phyloP scores from a whole-genome alignment of 306 rosid species.

The Sophora flavescens region DNA sequence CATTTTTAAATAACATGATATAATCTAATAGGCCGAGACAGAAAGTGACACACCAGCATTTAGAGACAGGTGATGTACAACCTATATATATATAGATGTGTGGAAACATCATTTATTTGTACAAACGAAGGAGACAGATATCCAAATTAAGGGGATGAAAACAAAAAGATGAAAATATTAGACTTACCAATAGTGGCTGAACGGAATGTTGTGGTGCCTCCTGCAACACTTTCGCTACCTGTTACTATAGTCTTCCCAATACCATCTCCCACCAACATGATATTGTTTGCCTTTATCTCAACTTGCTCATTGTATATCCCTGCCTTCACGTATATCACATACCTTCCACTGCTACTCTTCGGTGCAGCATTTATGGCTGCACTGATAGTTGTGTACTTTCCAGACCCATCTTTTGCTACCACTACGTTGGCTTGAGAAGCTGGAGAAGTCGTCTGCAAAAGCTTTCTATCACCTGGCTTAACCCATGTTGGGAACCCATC shows the following conservation, averaged over 20 bases:
- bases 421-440: constrained; percentile 52
- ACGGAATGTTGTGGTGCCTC: constrained; percentile 73
- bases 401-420: constrained; percentile 77
- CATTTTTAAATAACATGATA: too few relatives aligned
- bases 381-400: constrained; percentile 58
- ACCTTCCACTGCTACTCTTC: constrained; percentile 58
- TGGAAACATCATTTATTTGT: too few relatives aligned
- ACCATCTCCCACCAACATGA: constrained; percentile 82
- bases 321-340: constrained; percentile 70
- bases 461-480: constrained; percentile 65
- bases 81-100: too few relatives aligned
- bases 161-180: too few relatives aligned
- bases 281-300: constrained; percentile 55
- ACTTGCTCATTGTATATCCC: constrained; percentile 73
- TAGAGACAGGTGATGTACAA: too few relatives aligned
- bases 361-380: constrained; percentile 62
- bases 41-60: too few relatives aligned
- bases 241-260: constrained; percentile 74
- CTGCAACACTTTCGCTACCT: constrained; percentile 80
- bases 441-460: constrained; percentile 60
- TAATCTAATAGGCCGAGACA: too few relatives aligned
- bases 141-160: too few relatives aligned
- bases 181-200: constrained; percentile 83
- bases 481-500: constrained; percentile 79
- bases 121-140: too few relatives aligned